Conservation (phyloP, 345 rosid species). For the Gossypium rotundifolium region DNA sequence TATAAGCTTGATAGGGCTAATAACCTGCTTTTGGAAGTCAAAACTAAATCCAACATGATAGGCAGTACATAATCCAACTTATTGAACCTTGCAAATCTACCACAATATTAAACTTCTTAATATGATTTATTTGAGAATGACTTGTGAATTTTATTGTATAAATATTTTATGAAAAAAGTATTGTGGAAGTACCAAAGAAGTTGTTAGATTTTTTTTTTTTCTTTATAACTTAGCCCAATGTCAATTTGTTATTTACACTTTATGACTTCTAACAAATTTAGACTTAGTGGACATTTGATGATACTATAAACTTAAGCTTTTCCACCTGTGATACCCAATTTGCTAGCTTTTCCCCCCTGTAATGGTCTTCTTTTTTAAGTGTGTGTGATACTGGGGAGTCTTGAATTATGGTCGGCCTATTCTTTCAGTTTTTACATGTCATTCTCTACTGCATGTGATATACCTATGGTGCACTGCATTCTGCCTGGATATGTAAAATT, state of each 20-base stretch:
- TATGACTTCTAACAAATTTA: neutral
- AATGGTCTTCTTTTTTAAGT: neutral
- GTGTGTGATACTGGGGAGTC: neutral
- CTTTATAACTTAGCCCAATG: neutral
- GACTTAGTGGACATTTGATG: neutral
- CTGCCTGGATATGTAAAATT: neutral
- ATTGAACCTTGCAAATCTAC: neutral
- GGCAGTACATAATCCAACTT: neutral
- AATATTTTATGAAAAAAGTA: neutral
- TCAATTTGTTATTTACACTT: neutral
- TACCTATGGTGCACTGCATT: neutral
- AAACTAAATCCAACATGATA: neutral
- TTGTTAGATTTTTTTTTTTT: neutral
- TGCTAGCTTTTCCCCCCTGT: neutral
- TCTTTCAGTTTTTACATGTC: neutral
- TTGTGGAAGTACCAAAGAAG: neutral
- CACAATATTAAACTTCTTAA: neutral
- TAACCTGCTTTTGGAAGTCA: neutral
- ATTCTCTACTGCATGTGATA: neutral
- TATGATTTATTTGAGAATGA: neutral
- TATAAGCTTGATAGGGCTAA: neutral
- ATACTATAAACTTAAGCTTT: neutral
- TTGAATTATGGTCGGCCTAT: neutral
- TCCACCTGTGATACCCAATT: neutral
- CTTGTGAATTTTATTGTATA: neutral